Evolutionary conservation across 2,329 filamentous ascomycete genomes (phyloP).

Genomic region (Pezicula carpinea): DNA sequence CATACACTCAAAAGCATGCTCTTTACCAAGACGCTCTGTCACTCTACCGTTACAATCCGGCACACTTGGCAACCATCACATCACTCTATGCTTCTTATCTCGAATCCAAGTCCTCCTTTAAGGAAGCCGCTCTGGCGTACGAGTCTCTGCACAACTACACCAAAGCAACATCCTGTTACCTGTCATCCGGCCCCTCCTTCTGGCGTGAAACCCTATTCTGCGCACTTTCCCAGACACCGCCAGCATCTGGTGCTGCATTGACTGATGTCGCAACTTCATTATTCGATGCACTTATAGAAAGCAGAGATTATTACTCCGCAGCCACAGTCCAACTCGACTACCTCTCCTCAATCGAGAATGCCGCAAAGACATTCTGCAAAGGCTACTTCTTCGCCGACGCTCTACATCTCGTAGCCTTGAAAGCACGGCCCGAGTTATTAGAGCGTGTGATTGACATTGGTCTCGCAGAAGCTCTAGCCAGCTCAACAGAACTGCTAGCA

Average conservation of each 20-base stretch:
- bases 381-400: slow-evolving; percentile 86
- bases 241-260: slow-evolving; percentile 56
- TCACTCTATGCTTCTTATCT: slow-evolving; percentile 76
- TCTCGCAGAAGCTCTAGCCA: slow-evolving; percentile 74
- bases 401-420: slow-evolving; percentile 66
- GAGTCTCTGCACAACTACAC: slow-evolving; percentile 75
- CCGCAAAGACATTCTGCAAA: slow-evolving; percentile 76
- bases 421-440: slow-evolving; percentile 58
- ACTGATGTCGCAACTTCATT: slow-evolving; percentile 66
- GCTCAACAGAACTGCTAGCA: slow-evolving; percentile 84
- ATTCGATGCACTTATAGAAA: slow-evolving; percentile 74
- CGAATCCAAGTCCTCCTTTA: slow-evolving; percentile 68
- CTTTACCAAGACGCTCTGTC: slow-evolving; percentile 75
- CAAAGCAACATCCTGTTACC: slow-evolving; percentile 77
- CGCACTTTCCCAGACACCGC: slow-evolving; percentile 61
- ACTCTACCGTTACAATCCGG: slow-evolving; percentile 76
- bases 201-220: slow-evolving; percentile 90
- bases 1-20: slow-evolving; percentile 72
- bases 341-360: slow-evolving; percentile 64
- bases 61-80: slow-evolving; percentile 64
- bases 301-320: slow-evolving; percentile 77
- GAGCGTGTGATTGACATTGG: slow-evolving; percentile 65
- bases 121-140: slow-evolving; percentile 85
- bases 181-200: slow-evolving; percentile 66
- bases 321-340: slow-evolving; percentile 80